These are phyloP conservation scores for Tetracentron sinense DNA, from an alignment of 164 flowering plant genomes.

Conservation along the genomic window DNA sequence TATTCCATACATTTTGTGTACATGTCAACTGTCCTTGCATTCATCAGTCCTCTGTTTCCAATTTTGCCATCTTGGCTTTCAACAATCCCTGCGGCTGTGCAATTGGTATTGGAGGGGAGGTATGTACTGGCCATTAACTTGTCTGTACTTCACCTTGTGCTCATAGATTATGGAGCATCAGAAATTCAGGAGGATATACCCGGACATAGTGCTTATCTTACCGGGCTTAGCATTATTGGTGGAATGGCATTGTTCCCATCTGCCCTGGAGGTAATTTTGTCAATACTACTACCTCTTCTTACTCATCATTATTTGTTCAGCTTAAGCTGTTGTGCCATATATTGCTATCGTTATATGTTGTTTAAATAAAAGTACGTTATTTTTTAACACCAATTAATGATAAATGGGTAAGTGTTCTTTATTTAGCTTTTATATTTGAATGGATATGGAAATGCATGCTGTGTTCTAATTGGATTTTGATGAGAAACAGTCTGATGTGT, in stretches of 20 bases:
- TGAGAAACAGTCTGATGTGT: too few species aligned
- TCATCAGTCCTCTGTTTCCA: constrained; percentile 74
- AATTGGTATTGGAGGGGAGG: constrained; percentile 67
- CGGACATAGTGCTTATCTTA: constrained; percentile 75
- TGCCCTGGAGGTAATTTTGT: constrained; percentile 95
- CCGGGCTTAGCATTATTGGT: constrained; percentile 94
- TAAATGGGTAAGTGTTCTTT: too few species aligned
- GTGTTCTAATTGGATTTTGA: too few species aligned
- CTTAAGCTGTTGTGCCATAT: too few species aligned
- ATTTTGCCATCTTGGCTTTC: constrained; percentile 79
- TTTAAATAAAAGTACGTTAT: too few species aligned
- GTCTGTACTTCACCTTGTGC: constrained; percentile 57
- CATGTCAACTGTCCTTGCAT: constrained; percentile 80
- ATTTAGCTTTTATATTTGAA: too few species aligned
- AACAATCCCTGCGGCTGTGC: constrained; percentile 69
- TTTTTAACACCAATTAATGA: too few species aligned
- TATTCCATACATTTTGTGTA: constrained; percentile 79
- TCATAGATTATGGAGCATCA: constrained; percentile 73
- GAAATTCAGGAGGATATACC: constrained; percentile 88
- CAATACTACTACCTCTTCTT: background rate
- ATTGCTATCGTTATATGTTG: too few species aligned
- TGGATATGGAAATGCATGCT: too few species aligned
- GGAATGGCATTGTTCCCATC: constrained; percentile 96
- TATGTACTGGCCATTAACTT: constrained; percentile 59
- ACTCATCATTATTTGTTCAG: background rate